Base-by-base conservation (phyloP, 176 grass and related monocot genomes). In the Panicum miliaceum region DNA sequence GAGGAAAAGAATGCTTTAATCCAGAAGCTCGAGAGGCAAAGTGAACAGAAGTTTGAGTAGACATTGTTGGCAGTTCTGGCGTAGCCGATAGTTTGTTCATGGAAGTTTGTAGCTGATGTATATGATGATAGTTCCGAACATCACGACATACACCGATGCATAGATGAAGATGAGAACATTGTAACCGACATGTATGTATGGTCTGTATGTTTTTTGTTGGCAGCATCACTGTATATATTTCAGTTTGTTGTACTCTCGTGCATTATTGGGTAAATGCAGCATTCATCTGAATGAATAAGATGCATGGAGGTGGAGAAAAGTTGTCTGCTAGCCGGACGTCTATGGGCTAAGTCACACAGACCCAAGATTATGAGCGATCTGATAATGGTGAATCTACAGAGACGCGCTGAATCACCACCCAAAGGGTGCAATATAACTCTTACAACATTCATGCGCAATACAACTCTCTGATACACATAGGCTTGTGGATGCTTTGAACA, bases 1-100 rank as follows among this genome's bases (percentile, higher is more conserved):
- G 90, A 91, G 34, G 89, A 97, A 77, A 97, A 94, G 82, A 93
- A 91, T 25, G 92, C 92, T 78, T 41, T 94, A 84, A 75, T 94
- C 75, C 88, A 91, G 87, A 91, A 94, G 75, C 90, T 91, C 0
- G 84, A 91, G 67, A 69, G 32, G 0, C 84, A 58, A 46, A 77
- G 41, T 20, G 82, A 88, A 51, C 89, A 79, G 42, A 85, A 77
- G 37, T 68, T 89, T 38, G 88, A 92, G 35, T 96, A 90, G 84
- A 69, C 0, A 38, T 3, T 4, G 7, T 66, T 68, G 41, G 29
- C 15, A 12, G 48, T 57, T 4, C 35, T 12, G 34, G 4, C 12
- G 48, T 18, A 81, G 64, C 34, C 64, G 42, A 57, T 76, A 25
- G 14, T 41, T 26, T 36, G 36, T 84, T 13, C 43, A 54, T 64